Conservation (phyloP, 805 yeast species). For the Komagataella kurtzmanii region DNA sequence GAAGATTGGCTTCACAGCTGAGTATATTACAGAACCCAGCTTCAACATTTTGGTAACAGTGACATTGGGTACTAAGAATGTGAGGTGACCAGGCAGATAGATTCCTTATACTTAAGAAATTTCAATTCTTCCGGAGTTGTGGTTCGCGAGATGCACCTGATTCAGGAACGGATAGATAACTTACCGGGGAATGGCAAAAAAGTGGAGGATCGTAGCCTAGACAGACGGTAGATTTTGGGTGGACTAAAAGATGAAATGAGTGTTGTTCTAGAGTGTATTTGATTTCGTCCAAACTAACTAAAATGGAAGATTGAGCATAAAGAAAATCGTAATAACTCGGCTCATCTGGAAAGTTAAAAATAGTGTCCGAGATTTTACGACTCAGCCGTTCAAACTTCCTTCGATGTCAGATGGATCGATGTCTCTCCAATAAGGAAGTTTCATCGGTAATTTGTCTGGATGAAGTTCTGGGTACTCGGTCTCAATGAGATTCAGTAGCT, state of each 20-base stretch:
- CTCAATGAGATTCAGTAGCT: conserved; percentile 17
- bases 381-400: not conserved
- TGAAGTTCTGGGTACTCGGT: conserved; percentile 20
- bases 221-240: not conserved
- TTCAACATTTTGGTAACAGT: conserved; percentile 7
- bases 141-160: not conserved
- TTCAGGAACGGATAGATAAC: too few relatives aligned
- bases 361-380: not conserved
- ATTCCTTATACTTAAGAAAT: too few relatives aligned
- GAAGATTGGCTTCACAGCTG: conserved; percentile 76
- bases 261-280: not conserved
- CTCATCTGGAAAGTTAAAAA: too few relatives aligned
- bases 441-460: conserved; percentile 5
- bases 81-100: not conserved
- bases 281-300: too few relatives aligned
- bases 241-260: not conserved
- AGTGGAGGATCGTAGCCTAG: not conserved
- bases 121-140: not conserved
- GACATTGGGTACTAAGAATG: not conserved
- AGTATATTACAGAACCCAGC: conserved; percentile 57
- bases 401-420: conserved; percentile 1
- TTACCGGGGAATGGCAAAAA: not conserved
- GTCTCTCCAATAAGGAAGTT: conserved; percentile 12
- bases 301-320: not conserved
- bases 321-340: not conserved